These are phyloP conservation scores for Prinsepia uniflora DNA, from an alignment of 306 rosid genomes.

Conservation along the genomic window DNA sequence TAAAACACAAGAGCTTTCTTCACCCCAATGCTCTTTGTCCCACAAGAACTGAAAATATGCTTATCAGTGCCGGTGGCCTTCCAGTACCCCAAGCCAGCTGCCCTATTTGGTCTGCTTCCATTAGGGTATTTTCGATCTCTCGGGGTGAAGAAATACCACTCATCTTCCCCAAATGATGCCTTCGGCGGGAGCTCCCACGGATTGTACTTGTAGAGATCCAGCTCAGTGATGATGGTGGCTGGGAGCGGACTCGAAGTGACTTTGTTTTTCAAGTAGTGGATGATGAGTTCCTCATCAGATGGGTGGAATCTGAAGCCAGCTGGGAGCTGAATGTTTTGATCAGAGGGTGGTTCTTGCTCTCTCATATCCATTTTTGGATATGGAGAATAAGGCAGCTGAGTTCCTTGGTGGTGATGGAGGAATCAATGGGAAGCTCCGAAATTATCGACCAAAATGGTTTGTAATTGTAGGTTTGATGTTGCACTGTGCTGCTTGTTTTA, in stretches of 20 bases:
- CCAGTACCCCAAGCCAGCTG: constrained; percentile 76
- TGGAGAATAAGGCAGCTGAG: not conserved
- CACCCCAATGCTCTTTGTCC: constrained; percentile 57
- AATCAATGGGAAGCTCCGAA: constrained; percentile 13
- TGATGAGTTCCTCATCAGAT: constrained; percentile 68
- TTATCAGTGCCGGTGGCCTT: constrained; percentile 79
- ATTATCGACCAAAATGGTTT: constrained; percentile 38
- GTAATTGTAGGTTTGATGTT: constrained; percentile 21
- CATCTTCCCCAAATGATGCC: constrained; percentile 63
- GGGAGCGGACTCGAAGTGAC: constrained; percentile 59
- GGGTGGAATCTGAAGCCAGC: constrained; percentile 88
- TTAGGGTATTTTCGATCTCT: constrained; percentile 80
- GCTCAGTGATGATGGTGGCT: constrained; percentile 59
- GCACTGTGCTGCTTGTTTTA: constrained; percentile 43
- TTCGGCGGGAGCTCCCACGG: constrained; percentile 76
- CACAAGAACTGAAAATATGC: constrained; percentile 55
- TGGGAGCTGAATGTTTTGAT: constrained; percentile 46
- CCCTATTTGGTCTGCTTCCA: constrained; percentile 71
- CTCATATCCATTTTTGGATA: constrained; percentile 20
- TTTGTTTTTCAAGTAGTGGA: constrained; percentile 63
- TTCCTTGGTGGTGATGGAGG: constrained; percentile 35
- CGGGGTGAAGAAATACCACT: constrained; percentile 75
- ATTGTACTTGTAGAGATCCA: constrained; percentile 59
- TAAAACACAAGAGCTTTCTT: constrained; percentile 78
- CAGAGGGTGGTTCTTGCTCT: constrained; percentile 23